Conservation (phyloP, 1,284 basidiomycete species). For the Cryptococcus sp. region DNA sequence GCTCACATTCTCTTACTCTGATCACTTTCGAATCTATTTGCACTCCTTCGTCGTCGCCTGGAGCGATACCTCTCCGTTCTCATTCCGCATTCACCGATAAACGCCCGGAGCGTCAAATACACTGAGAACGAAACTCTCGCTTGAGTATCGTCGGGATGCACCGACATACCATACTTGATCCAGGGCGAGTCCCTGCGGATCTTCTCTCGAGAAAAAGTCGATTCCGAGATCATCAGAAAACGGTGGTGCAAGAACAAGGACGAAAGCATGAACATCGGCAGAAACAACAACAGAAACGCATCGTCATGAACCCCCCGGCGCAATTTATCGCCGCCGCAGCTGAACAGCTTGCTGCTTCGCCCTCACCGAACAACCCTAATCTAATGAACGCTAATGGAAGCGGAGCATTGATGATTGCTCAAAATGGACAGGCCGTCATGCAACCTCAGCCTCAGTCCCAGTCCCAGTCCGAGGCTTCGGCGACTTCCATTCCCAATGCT, state of each 20-base stretch:
- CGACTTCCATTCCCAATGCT: background rate
- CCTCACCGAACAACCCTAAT: background rate
- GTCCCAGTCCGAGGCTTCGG: background rate
- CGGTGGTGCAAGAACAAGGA: background rate
- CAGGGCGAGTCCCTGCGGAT: background rate
- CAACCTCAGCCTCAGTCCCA: conserved; percentile 2
- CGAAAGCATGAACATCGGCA: background rate
- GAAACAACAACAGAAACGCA: conserved; percentile 16
- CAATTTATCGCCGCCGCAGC: conserved; percentile 29
- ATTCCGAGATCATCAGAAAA: background rate
- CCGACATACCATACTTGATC: background rate
- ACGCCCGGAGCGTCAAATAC: background rate
- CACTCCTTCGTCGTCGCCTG: background rate
- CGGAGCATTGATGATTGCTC: conserved; percentile 23
- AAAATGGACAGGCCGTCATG: conserved; percentile 33
- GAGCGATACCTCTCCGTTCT: background rate
- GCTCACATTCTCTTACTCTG: background rate
- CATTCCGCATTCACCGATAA: background rate
- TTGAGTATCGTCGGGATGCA: background rate
- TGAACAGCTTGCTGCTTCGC: background rate
- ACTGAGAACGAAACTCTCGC: background rate
- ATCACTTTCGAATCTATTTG: background rate
- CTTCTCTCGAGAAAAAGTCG: background rate
- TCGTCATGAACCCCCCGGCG: conserved; percentile 35
- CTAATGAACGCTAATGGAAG: background rate